Evolutionary conservation across 2,329 filamentous ascomycete species (phyloP).

Genomic region (Stachybotrys echinatus): DNA sequence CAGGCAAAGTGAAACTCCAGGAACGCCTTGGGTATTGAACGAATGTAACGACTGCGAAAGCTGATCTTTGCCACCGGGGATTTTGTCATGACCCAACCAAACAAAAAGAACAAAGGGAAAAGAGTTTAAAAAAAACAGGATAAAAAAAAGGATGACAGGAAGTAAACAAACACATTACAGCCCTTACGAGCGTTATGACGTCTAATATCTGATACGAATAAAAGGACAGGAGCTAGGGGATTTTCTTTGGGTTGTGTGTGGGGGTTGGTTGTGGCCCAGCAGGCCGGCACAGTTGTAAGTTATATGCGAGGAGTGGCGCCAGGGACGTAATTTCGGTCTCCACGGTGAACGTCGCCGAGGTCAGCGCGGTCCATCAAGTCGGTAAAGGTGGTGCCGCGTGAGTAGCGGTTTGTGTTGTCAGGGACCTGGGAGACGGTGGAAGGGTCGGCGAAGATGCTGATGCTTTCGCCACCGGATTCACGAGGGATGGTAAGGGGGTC

Average conservation of each 20-base stretch:
- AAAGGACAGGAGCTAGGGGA: neutral
- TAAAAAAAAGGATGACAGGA: neutral
- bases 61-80: neutral
- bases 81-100: neutral
- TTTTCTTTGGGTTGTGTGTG: neutral
- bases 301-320: constrained; percentile 25
- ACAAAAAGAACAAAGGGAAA: neutral
- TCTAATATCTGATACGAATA: neutral
- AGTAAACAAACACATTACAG: neutral
- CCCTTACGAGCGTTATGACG: neutral
- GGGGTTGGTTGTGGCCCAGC: no score
- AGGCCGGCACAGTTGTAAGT: neutral
- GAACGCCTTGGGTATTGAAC: neutral
- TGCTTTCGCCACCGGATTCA: constrained; percentile 43
- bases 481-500: constrained; percentile 29
- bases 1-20: no score
- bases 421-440: constrained; percentile 26
- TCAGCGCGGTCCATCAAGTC: constrained; percentile 46
- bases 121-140: neutral
- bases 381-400: constrained; percentile 43
- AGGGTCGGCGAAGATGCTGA: constrained; percentile 48
- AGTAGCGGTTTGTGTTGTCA: constrained; percentile 12
- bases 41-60: neutral
- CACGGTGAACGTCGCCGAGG: constrained; percentile 34
- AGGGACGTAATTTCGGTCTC: constrained; percentile 34